phyloP scores from a whole-genome alignment of 495 filamentous ascomycete species.

The Penicillium coprophilum region DNA sequence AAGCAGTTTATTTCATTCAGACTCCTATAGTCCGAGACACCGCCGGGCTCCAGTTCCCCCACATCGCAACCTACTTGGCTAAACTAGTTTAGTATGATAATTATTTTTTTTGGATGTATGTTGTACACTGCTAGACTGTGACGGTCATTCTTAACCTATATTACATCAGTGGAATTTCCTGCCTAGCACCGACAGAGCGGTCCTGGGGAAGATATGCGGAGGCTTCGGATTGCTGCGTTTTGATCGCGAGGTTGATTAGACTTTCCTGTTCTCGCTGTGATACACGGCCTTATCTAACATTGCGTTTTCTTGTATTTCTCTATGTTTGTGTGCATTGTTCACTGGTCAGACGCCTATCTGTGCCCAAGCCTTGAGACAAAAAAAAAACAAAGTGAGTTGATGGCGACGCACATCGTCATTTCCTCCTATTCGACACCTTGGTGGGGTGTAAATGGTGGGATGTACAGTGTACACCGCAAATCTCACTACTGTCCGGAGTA shows the following conservation, averaged over 20 bases:
- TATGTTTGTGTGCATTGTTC: constrained; percentile 8
- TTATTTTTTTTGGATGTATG: neutral
- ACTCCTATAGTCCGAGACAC: constrained; percentile 25
- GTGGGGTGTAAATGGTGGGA: constrained; percentile 5
- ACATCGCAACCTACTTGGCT: constrained; percentile 20
- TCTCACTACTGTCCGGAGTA: neutral
- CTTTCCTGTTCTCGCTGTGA: constrained; percentile 12
- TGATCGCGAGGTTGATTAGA: constrained; percentile 20
- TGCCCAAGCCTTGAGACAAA: constrained; percentile 17
- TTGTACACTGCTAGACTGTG: constrained; percentile 1
- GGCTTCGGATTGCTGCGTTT: constrained; percentile 32
- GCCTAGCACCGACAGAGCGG: constrained; percentile 31
- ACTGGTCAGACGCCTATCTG: constrained; percentile 19
- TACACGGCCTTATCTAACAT: constrained; percentile 6
- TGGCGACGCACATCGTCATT: constrained; percentile 29
- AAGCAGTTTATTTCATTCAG: constrained; percentile 27
- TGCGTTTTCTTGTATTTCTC: neutral
- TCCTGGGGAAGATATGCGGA: constrained; percentile 36
- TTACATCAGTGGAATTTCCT: constrained; percentile 13
- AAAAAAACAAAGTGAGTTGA: constrained; percentile 25
- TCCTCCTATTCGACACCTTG: constrained; percentile 22
- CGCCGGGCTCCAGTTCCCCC: constrained; percentile 31
- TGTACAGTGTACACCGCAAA: constrained; percentile 13
- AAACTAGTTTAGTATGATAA: constrained; percentile 11
- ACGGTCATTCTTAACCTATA: constrained; percentile 16